Evolutionary conservation across 306 rosid genomes (phyloP).

Genomic region (Prunus padus): DNA sequence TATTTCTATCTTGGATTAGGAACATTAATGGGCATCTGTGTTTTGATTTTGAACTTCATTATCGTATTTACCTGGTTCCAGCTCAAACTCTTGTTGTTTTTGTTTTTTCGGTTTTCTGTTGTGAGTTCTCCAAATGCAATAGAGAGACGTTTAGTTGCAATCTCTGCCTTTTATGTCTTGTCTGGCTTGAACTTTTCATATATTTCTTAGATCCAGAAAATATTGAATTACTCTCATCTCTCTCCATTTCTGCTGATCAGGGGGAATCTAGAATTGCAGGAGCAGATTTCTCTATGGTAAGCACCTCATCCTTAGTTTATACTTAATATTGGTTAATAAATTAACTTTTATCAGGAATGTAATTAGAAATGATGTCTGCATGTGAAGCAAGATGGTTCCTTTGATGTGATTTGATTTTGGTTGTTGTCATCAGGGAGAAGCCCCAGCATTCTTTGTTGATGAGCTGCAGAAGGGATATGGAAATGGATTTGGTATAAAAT

Average conservation of each 20-base stretch:
- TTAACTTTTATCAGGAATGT: conserved; percentile 13
- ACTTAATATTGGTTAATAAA: conserved; percentile 3
- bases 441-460: conserved; percentile 71
- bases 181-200: conserved; percentile 14
- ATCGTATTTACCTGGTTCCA: conserved; percentile 21
- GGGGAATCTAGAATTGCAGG: conserved; percentile 47
- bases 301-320: conserved; percentile 20
- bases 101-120: neutral
- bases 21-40: conserved; percentile 28
- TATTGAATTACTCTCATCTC: conserved; percentile 34
- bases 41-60: conserved; percentile 15
- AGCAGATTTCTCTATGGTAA: conserved; percentile 68
- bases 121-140: conserved; percentile 5
- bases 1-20: conserved; percentile 3
- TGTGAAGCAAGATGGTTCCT: conserved; percentile 28
- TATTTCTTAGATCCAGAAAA: conserved; percentile 43
- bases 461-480: conserved; percentile 51
- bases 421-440: conserved; percentile 72
- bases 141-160: conserved; percentile 16
- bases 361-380: conserved; percentile 22
- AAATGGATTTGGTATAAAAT: conserved; percentile 55
- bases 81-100: conserved; percentile 6
- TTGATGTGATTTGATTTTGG: conserved; percentile 28
- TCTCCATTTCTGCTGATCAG: conserved; percentile 49
- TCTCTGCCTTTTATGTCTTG: conserved; percentile 17